Conservation (phyloP, 441 rosid species). For the Rhodomyrtus psidioides region DNA sequence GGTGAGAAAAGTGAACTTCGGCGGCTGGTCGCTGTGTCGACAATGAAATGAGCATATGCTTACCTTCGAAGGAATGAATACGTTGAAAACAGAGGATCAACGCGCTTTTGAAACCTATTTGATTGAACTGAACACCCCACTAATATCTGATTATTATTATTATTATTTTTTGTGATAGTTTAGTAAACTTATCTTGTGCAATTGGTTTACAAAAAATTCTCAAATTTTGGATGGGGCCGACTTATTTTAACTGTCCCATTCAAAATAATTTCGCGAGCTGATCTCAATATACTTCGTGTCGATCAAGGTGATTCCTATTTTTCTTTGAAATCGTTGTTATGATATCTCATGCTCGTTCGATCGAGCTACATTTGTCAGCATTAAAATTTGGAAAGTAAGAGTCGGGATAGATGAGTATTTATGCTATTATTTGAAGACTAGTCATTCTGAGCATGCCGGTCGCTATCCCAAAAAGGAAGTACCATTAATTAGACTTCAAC, state of each 20-base stretch:
- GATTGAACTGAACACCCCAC: background rate
- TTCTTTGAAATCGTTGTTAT: background rate
- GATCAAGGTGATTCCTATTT: rapidly evolving
- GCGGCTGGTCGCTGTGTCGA: background rate
- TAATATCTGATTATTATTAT: background rate
- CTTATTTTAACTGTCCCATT: background rate
- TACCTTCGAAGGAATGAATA: background rate
- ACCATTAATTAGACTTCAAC: background rate
- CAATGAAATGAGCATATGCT: background rate
- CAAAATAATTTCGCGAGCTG: background rate
- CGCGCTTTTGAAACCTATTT: background rate
- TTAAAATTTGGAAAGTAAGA: background rate
- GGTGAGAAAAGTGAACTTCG: background rate
- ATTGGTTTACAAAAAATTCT: background rate
- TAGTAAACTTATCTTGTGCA: background rate
- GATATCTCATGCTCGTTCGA: background rate
- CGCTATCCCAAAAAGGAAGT: background rate
- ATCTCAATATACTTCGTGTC: rapidly evolving
- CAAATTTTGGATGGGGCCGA: rapidly evolving
- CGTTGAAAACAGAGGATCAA: background rate
- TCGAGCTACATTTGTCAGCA: rapidly evolving
- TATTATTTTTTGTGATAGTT: background rate
- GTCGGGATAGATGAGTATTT: rapidly evolving
- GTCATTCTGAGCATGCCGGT: background rate
- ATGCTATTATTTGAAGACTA: background rate